Conservation (phyloP, 176 grass and related monocot genomes). For the Phragmites australis region DNA sequence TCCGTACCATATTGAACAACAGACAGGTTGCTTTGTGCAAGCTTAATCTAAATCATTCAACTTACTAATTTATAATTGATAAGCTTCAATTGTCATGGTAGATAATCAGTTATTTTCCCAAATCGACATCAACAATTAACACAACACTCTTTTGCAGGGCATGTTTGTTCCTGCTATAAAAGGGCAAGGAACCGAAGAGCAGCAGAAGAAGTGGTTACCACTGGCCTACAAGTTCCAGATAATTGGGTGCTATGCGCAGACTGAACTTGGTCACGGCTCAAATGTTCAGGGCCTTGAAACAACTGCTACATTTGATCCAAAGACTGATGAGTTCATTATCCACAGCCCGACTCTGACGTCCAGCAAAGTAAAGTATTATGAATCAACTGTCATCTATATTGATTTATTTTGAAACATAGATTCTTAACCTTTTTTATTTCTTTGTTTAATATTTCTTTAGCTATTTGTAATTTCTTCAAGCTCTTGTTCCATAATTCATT, state of each 20-base stretch:
- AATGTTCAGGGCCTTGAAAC: constrained; percentile 99
- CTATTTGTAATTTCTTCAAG: not conserved
- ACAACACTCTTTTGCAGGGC: constrained; percentile 49
- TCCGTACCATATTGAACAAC: not conserved
- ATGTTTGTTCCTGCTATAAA: constrained; percentile 99
- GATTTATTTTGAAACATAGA: not conserved
- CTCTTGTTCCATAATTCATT: not conserved
- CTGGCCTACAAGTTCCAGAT: constrained; percentile 91
- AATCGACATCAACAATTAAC: too few relatives aligned
- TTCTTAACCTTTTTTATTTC: not conserved
- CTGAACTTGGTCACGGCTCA: constrained; percentile 96
- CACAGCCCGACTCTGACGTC: constrained; percentile 97
- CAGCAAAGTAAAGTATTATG: constrained; percentile 66
- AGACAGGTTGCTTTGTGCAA: not conserved
- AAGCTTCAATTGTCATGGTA: too few relatives aligned
- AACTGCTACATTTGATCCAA: constrained; percentile 91
- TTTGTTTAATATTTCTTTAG: not conserved
- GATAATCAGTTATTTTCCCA: too few relatives aligned
- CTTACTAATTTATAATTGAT: not conserved
- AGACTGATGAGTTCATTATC: constrained; percentile 87
- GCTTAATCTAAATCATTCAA: not conserved
- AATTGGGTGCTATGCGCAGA: constrained; percentile 99
- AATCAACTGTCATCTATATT: not conserved
- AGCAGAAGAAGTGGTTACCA: constrained; percentile 91
- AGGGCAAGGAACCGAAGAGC: constrained; percentile 94